phyloP scores from a whole-genome alignment of 2,329 filamentous ascomycete species.

The Venturia nashicola region DNA sequence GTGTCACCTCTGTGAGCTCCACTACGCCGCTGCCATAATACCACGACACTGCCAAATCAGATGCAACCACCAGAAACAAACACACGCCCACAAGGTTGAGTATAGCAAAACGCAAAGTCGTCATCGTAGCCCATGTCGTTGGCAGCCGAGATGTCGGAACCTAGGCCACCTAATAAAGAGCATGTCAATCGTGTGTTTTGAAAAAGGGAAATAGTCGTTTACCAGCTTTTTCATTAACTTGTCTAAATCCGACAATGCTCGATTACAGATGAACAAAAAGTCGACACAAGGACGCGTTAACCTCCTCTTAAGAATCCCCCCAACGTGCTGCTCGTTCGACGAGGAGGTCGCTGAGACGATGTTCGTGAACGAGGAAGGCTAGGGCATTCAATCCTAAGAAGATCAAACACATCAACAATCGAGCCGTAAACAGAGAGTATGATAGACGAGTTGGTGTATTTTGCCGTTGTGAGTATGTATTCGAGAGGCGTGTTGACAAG shows the following conservation, averaged over 20 bases:
- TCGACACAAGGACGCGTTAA: not conserved
- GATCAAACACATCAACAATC: slow-evolving; percentile 3
- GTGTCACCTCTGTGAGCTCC: not conserved
- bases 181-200: slow-evolving; percentile 3
- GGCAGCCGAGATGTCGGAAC: not conserved
- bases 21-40: not conserved
- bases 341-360: slow-evolving; percentile 3
- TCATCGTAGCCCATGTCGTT: not conserved
- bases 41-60: not conserved
- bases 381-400: not conserved
- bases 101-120: slow-evolving; percentile 3
- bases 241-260: not conserved
- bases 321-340: not conserved
- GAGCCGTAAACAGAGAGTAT: not conserved
- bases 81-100: not conserved
- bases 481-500: not conserved
- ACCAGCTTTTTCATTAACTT: slow-evolving; percentile 4
- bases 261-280: not conserved
- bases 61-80: not conserved
- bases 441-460: slow-evolving; percentile 2
- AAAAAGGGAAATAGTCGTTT: not conserved
- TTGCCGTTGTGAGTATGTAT: slow-evolving; percentile 1
- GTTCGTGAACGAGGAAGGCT: slow-evolving; percentile 2
- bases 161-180: not conserved
- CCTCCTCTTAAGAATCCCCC: not conserved